Base-by-base conservation (phyloP, 2,329 filamentous ascomycete genomes). In the Pyrenophora tritici-repentis region DNA sequence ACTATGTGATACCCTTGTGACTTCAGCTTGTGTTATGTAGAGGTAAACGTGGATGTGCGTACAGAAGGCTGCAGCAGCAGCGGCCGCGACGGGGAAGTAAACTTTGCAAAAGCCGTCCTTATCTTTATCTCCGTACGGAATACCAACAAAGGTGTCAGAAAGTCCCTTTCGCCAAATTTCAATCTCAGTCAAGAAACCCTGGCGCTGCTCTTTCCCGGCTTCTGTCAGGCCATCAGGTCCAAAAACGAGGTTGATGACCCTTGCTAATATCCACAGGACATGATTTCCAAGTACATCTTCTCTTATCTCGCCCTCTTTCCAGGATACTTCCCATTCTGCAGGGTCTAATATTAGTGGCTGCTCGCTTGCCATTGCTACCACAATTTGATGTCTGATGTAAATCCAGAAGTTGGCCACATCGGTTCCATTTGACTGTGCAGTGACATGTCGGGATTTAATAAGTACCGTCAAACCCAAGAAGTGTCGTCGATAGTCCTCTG, bases 351-450 rank as follows among this genome's bases (percentile, higher is more conserved):
- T 44, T 17, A 71, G 51, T 2, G 67, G 67, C 35, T 58, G 56
- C 35, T 70, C 68, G 20, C 55, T 70, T 6, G 63, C 51, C 43
- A 72, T 50, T 2, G 71, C 67, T 3, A 72, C 59, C 3, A 59
- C 62, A 36, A 73, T 68, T 43, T 72, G 68, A 42, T 72, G 69
- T 9, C 68, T 47, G 7, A 66, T 53, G 39, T 72, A 71, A 20
- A 73, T 66, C 69, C 70, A 73, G 48, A 73, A 73, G 14, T 69
- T 72, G 6, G 70, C 71, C 12, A 59, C 54, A 39, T 70, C 65
- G 8, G 63, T 65, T 1, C 68, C 68, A 1, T 41, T 55, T 8
- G 65, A 67, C 16, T 63, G 61, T 10, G 68, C 70, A 17, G 55
- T 66, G 16, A 71, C 66, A 12, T 55, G 52, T 10, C 65, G 61